Percentiles rank a stretch among this genome's conserved stretches.
Evolutionary conservation across 495 filamentous ascomycete species (phyloP).

Genomic region (Pyrenopolyporus hunteri): DNA sequence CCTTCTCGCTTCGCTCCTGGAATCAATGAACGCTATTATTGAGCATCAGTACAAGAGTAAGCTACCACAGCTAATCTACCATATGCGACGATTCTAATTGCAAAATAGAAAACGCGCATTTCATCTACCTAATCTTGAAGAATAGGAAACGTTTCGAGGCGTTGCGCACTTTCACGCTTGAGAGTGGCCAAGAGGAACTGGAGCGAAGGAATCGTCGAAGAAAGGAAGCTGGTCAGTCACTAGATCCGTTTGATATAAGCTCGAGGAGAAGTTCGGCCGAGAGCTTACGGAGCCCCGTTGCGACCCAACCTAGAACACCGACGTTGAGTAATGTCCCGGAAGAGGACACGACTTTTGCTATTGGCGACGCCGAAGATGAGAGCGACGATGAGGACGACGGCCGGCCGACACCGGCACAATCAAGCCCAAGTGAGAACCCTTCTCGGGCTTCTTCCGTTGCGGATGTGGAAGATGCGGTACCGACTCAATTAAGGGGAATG

Average conservation of each 20-base stretch:
- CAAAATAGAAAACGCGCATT: conserved; percentile 74
- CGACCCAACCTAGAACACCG: conserved; percentile 59
- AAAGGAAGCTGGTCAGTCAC: conserved; percentile 66
- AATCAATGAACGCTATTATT: conserved; percentile 88
- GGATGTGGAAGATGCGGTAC: conserved; percentile 79
- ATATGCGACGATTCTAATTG: conserved; percentile 37
- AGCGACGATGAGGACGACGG: conserved; percentile 65
- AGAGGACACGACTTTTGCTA: conserved; percentile 78
- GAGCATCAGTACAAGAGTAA: conserved; percentile 90
- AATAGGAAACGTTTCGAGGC: conserved; percentile 86
- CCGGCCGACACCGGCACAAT: conserved; percentile 70
- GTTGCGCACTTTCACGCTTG: conserved; percentile 89
- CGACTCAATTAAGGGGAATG: conserved; percentile 92
- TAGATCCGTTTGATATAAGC: conserved; percentile 51
- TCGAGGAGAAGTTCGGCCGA: conserved; percentile 71
- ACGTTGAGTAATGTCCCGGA: conserved; percentile 81
- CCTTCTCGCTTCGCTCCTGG: conserved; percentile 80
- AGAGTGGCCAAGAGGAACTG: conserved; percentile 92
- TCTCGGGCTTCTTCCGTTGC: conserved; percentile 77
- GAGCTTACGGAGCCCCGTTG: conserved; percentile 69
- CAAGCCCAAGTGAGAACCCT: conserved; percentile 70
- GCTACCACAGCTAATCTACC: background rate
- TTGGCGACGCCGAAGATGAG: conserved; percentile 85
- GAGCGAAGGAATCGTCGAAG: conserved; percentile 75
- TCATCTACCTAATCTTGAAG: conserved; percentile 81